Evolutionary conservation across 2,329 filamentous ascomycete genomes (phyloP).

Genomic region (Pestalotiopsis sp.): DNA sequence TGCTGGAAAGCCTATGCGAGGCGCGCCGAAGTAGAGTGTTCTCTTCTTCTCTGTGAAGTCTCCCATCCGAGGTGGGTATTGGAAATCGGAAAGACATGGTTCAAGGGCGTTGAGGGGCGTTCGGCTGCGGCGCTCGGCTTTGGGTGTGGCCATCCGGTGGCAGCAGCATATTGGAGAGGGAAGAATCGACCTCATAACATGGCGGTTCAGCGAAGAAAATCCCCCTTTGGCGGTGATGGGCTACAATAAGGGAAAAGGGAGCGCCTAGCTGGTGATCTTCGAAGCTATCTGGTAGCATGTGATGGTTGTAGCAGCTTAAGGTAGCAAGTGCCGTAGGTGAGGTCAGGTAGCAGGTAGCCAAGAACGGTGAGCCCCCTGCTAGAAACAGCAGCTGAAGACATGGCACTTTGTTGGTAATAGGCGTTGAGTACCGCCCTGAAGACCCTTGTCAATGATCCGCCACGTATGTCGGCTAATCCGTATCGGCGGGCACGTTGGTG

Average conservation of each 20-base stretch:
- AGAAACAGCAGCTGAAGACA: neutral
- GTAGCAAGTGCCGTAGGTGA: too few species aligned
- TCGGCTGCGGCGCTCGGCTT: conserved; percentile 13
- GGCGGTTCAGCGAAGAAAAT: neutral
- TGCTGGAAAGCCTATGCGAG: conserved; percentile 28
- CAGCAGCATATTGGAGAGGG: neutral
- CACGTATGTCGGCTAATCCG: neutral
- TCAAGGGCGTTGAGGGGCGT: conserved; percentile 23
- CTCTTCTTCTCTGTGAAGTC: conserved; percentile 40
- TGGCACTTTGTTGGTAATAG: neutral
- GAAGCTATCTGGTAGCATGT: conserved; percentile 2
- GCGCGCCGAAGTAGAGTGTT: conserved; percentile 34
- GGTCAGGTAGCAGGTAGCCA: too few species aligned
- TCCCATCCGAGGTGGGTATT: conserved; percentile 31
- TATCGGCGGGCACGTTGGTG: neutral
- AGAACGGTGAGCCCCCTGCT: neutral
- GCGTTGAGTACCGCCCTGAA: neutral
- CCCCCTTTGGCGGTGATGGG: neutral
- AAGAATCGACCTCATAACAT: neutral
- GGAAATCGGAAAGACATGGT: conserved; percentile 35
- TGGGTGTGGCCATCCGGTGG: neutral
- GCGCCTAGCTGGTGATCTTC: neutral
- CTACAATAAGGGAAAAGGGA: neutral
- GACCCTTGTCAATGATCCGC: neutral
- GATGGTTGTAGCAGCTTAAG: neutral